Base-by-base conservation (phyloP, 2,329 filamentous ascomycete genomes). In the Coniella lustricola region DNA sequence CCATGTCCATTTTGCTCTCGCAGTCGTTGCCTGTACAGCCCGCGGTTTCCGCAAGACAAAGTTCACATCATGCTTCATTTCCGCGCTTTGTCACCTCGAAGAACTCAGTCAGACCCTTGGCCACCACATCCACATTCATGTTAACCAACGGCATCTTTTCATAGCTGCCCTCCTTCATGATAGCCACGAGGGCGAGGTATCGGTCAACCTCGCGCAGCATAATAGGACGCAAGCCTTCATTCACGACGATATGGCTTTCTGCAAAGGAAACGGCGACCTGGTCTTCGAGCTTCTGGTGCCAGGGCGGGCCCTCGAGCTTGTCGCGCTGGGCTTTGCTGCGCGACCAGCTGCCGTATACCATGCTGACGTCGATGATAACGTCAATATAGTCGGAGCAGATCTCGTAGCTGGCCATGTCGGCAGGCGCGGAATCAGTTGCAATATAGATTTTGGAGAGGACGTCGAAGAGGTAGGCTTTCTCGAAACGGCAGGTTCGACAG, bases 301-400 rank as follows among this genome's bases (percentile, higher is more conserved):
- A 82, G 1, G 78, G 78, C 42, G 76, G 71, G 2, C 72, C 77
- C 62, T 84, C 81, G 5, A 84, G 71, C 18, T 66, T 65, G 44
- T 75, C 72, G 21, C 74, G 72, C 54, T 79, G 78, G 17, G 74
- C 69, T 20, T 75, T 69, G 22, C 74, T 74, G 7, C 81, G 74
- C 43, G 73, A 69, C 77, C 82, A 97, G 39, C 74, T 77, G 47
- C 90, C 91, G 62, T 96, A 98, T 34, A 98, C 85, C 63, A 97
- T 91, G 22, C 89, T 93, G 46, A 97, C 86, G 64, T 98, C 93
- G 50, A 97, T 91, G 54, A 98, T 95, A 52, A 97, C 90, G 65
- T 98, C 93, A 58, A 98, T 96, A 64, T 95, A 97, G 64, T 98
- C 93, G 43, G 89, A 95, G 70, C 93, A 98, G 62, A 97, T 95